phyloP scores from a whole-genome alignment of 108 stramenopile species.

The Pseudonitzschia multiseries region DNA sequence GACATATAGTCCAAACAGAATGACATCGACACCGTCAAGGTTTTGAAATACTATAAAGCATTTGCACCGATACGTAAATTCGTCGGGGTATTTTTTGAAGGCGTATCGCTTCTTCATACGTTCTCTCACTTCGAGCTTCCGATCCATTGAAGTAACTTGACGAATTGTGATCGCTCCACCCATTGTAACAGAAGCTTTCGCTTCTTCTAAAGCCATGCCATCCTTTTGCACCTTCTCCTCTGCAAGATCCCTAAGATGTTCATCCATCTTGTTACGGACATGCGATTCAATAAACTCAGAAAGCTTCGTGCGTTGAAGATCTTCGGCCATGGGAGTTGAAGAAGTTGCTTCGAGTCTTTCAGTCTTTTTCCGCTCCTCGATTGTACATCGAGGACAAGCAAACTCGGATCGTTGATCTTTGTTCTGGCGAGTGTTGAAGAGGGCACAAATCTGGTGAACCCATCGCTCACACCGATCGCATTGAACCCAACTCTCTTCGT shows the following conservation, averaged over 20 bases:
- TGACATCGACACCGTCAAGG: slow-evolving; percentile 93
- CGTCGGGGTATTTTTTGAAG: slow-evolving; percentile 88
- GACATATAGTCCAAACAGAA: slow-evolving; percentile 91
- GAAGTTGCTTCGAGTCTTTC: slow-evolving; percentile 67
- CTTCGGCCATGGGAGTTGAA: slow-evolving; percentile 88
- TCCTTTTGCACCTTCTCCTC: slow-evolving; percentile 58
- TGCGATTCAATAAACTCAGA: slow-evolving; percentile 83
- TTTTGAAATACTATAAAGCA: slow-evolving; percentile 92
- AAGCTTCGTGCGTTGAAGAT: slow-evolving; percentile 86
- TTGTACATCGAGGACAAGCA: slow-evolving; percentile 86
- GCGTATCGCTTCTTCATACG: slow-evolving; percentile 89
- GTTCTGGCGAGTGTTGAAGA: slow-evolving; percentile 97
- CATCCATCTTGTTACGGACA: slow-evolving; percentile 67
- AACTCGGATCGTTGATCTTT: slow-evolving; percentile 89
- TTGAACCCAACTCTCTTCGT: slow-evolving; percentile 95
- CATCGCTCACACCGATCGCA: slow-evolving; percentile 96
- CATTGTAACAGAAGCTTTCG: slow-evolving; percentile 58
- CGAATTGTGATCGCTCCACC: slow-evolving; percentile 86
- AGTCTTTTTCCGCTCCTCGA: slow-evolving; percentile 76
- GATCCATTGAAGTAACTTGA: slow-evolving; percentile 90
- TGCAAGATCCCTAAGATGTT: slow-evolving; percentile 58
- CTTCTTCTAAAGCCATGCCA: slow-evolving; percentile 71
- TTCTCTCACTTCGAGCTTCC: slow-evolving; percentile 81
- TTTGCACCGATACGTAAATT: slow-evolving; percentile 89
- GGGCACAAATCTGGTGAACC: slow-evolving; percentile 98